Conservation (phyloP, 2,329 filamentous ascomycete species). For the Penicillium rolfsii region DNA sequence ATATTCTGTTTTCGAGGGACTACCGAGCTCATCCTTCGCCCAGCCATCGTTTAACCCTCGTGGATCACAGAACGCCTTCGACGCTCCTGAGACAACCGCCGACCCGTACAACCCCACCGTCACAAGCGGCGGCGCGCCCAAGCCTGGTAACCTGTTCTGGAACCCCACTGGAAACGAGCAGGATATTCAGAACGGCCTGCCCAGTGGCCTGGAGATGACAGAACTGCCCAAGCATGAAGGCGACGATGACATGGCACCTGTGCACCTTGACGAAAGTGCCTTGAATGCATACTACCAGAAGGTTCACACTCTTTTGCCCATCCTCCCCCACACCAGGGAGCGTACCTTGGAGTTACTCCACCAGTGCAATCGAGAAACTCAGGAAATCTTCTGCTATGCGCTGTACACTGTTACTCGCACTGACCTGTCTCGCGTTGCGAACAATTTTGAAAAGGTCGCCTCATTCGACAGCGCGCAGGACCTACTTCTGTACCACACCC, state of each 20-base stretch:
- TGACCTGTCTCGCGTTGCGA: constrained; percentile 38
- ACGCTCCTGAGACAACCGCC: constrained; percentile 37
- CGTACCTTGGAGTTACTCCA: constrained; percentile 43
- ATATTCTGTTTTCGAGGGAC: constrained; percentile 54
- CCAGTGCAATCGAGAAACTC: constrained; percentile 44
- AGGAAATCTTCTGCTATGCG: constrained; percentile 47
- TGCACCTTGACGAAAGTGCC: constrained; percentile 45
- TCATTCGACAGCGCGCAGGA: constrained; percentile 48
- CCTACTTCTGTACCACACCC: constrained; percentile 43
- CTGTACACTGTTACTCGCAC: constrained; percentile 47
- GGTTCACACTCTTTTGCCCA: constrained; percentile 46
- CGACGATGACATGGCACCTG: constrained; percentile 41
- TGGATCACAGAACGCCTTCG: constrained; percentile 41
- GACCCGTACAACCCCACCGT: constrained; percentile 40
- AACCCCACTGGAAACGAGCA: constrained; percentile 37
- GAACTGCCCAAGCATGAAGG: constrained; percentile 38
- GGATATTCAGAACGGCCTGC: constrained; percentile 37
- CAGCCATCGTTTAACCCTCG: constrained; percentile 43
- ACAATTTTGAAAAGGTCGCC: constrained; percentile 39
- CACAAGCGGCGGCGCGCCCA: constrained; percentile 42
- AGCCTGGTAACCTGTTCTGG: constrained; percentile 47
- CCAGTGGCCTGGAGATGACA: constrained; percentile 37
- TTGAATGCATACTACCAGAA: constrained; percentile 48
- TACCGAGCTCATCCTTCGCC: constrained; percentile 48
- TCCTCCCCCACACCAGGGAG: constrained; percentile 46